Evolutionary conservation across 2,329 filamentous ascomycete species (phyloP), one percentile per base, ranked within the genome.

Genomic region (Calonectria montana): DNA sequence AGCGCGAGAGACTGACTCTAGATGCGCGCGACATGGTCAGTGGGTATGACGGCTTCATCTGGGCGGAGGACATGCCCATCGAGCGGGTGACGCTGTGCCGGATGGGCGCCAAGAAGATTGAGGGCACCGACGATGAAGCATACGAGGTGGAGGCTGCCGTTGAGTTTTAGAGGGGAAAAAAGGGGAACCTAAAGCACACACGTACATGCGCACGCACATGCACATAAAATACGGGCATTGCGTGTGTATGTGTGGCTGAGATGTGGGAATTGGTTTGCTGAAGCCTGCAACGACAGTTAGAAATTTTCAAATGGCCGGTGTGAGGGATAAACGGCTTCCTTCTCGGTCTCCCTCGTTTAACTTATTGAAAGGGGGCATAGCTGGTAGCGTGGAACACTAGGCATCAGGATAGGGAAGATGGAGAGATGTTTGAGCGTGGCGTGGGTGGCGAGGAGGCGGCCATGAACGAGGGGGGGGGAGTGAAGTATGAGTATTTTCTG

Each of bases 41-140:
- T 48, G 82, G 86, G 70, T 95, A 92, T 77, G 86, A 88, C 39
- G 90, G 91, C 41, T 91, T 91, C 74, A 82, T 91, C 0, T 98
- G 95, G 94, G 91, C 94, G 76, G 86, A 91, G 66, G 84, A 90
- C 63, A 85, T 96, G 27, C 84, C 86, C 18, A 81, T 98, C n/a
- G 91, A 94, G 69, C 89, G 87, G 70, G 84, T 98, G 47, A 91
- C 92, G 61, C 92, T 98, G 43, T 98, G 95, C 81, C 91, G 91
- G 80, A 98, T 98, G 96, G 95, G 96, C 0, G 95, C 95, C 12
- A 93, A 92, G 86, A 91, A 89, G 77, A 84, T 85, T 21, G 82
- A 90, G 31, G 85, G 89, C 9, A 84, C 88, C 2, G 89, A 87
- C 12, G 88, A 89, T 66, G 86, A 85, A 74, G 87, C 81, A 15